Evolutionary conservation across 495 filamentous ascomycete genomes (phyloP).

Genomic region (Aspergillus incahuasiensis): DNA sequence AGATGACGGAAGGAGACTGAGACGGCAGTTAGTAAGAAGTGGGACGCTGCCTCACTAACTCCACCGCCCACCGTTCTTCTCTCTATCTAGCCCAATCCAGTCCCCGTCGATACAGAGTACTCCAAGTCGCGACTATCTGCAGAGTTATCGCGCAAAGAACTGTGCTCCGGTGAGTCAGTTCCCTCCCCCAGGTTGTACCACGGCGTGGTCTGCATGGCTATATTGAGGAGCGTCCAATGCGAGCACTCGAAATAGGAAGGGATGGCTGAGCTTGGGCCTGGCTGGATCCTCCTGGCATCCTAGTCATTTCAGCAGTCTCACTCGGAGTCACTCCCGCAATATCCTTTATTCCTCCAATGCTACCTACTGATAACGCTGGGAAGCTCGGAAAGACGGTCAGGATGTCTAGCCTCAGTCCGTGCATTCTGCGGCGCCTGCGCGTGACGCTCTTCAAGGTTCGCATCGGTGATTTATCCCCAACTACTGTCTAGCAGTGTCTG

Average conservation of each 20-base stretch:
- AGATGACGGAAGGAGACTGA: constrained; percentile 6
- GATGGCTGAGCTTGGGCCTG: neutral
- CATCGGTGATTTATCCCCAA: neutral
- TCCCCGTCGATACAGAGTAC: neutral
- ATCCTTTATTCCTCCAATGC: neutral
- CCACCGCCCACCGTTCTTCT: neutral
- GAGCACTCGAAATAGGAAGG: neutral
- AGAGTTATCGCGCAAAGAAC: neutral
- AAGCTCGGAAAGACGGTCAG: neutral
- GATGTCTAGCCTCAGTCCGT: neutral
- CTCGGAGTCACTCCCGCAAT: neutral
- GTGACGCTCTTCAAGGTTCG: neutral
- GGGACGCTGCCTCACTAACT: neutral
- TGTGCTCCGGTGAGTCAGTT: neutral
- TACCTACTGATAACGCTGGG: neutral
- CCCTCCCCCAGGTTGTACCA: neutral
- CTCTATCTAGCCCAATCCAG: neutral
- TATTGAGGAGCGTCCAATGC: neutral
- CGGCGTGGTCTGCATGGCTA: neutral
- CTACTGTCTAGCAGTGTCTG: neutral
- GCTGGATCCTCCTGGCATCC: neutral
- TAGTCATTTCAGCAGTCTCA: neutral
- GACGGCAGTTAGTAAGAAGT: constrained; percentile 3
- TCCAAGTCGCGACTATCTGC: neutral
- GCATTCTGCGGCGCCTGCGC: neutral